Evolutionary conservation across 2,329 filamentous ascomycete genomes (phyloP), one percentile per base, ranked within the genome.

Genomic region (Myotisia sp.): DNA sequence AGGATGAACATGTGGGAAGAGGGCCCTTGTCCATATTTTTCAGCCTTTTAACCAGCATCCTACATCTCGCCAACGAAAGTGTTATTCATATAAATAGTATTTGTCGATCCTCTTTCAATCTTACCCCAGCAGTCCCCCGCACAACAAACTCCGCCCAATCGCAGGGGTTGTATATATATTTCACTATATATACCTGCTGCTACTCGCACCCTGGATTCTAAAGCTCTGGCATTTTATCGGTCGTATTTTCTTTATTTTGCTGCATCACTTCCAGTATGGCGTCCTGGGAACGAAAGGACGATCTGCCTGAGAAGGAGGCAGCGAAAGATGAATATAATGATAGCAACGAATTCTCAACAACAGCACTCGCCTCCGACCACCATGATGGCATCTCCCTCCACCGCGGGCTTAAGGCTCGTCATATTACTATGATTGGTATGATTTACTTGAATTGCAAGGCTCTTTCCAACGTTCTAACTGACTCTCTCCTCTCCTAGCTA

Each of bases 351-450:
- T n/a, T n/a, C n/a, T n/a, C n/a, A n/a, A n/a, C n/a, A n/a, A n/a
- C n/a, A n/a, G n/a, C n/a, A 34, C 13, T 32, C 29, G 20, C 12
- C 21, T 6, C 16, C 23, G 14, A 17, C 13, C n/a, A 31, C 18
- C 12, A 17, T 5, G 28, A 41, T 44, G 6, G 19, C 19, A 32
- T 47, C 16, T 45, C 52, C 4, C 52, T 63, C n/a, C 55, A 59
- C 20, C 58, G 60, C 23, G 59, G 56, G 26, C 53, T 65, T 37
- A 67, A 67, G 46, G 65, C 65, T 20, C 61, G 68, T 40, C 69
- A 72, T 48, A 68, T 71, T 36, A 60, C 71, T 42, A 69, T 71
- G 47, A 74, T 76, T 46, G 70, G 55, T 29, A 54, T 60, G 35
- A 56, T 55, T n/a, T 40, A 50, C 59, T 17, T 53, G 5, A 27